These are phyloP conservation scores for Phytophthora colocasiae DNA, from an alignment of 352 stramenopile species.

Conservation along the genomic window DNA sequence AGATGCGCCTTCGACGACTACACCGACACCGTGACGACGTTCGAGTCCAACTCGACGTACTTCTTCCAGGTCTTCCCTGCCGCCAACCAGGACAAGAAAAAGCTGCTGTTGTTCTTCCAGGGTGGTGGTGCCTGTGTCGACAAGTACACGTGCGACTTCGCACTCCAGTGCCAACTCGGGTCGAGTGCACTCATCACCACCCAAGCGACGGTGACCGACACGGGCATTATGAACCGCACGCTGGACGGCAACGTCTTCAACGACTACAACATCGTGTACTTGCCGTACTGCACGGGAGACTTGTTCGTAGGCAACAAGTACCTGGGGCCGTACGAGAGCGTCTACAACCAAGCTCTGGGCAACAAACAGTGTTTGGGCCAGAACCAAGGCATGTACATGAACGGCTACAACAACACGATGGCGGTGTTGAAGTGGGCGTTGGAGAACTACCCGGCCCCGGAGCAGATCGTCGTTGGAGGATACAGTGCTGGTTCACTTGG, in stretches of 20 bases:
- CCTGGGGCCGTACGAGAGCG: slow-evolving; percentile 27
- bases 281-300: slow-evolving; percentile 73
- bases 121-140: slow-evolving; percentile 64
- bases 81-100: slow-evolving; percentile 47
- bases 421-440: slow-evolving; percentile 62
- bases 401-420: slow-evolving; percentile 68
- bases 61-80: slow-evolving; percentile 64
- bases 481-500: slow-evolving; percentile 59
- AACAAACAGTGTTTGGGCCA: slow-evolving; percentile 40
- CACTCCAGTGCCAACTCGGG: slow-evolving; percentile 49
- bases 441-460: slow-evolving; percentile 58
- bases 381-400: slow-evolving; percentile 55
- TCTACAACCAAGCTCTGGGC: slow-evolving; percentile 41
- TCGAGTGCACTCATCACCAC: slow-evolving; percentile 45
- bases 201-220: slow-evolving; percentile 43
- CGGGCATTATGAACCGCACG: slow-evolving; percentile 58
- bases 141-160: slow-evolving; percentile 62
- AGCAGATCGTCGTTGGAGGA: slow-evolving; percentile 56
- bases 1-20: slow-evolving; percentile 46
- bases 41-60: slow-evolving; percentile 48
- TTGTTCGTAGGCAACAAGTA: slow-evolving; percentile 58
- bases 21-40: slow-evolving; percentile 30
- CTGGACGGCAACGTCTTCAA: slow-evolving; percentile 58
- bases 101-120: slow-evolving; percentile 67
- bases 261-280: slow-evolving; percentile 75